Evolutionary conservation across 1,284 basidiomycete genomes (phyloP).

Genomic region (Fomitopsis pinicola): DNA sequence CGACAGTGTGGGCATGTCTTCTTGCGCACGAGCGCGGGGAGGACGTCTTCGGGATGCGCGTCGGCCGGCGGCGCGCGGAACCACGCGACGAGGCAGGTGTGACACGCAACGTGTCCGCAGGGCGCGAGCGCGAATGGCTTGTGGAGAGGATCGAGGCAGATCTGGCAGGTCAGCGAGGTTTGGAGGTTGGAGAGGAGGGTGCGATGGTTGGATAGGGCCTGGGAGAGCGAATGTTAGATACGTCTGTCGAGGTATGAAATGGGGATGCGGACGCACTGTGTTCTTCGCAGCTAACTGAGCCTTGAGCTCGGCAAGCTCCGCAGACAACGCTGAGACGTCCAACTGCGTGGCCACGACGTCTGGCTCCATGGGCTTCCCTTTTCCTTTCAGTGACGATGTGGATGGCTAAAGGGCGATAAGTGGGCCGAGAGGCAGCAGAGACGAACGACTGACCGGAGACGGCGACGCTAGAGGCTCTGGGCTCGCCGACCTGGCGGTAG

Average conservation of each 20-base stretch:
- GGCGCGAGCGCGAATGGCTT: slow-evolving; percentile 67
- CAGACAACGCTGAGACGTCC: neutral
- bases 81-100: slow-evolving; percentile 69
- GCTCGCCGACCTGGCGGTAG: neutral
- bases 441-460: neutral
- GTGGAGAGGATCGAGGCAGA: slow-evolving; percentile 68
- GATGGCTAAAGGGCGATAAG: neutral
- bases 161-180: slow-evolving; percentile 66
- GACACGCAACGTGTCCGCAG: slow-evolving; percentile 72
- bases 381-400: neutral
- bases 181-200: slow-evolving; percentile 44
- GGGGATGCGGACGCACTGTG: slow-evolving; percentile 11
- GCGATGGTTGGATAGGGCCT: slow-evolving; percentile 45
- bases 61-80: slow-evolving; percentile 46
- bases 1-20: slow-evolving; percentile 79
- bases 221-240: slow-evolving; percentile 22
- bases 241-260: neutral
- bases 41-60: slow-evolving; percentile 10
- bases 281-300: slow-evolving; percentile 11
- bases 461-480: neutral
- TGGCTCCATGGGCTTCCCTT: slow-evolving; percentile 5
- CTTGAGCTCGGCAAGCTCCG: slow-evolving; percentile 9
- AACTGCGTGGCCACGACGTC: neutral
- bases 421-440: neutral
- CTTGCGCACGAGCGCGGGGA: slow-evolving; percentile 31